Evolutionary conservation across 1,139 yeast genomes (phyloP), one percentile per base, ranked within the genome.

Genomic region (Protomyces inundatus): DNA sequence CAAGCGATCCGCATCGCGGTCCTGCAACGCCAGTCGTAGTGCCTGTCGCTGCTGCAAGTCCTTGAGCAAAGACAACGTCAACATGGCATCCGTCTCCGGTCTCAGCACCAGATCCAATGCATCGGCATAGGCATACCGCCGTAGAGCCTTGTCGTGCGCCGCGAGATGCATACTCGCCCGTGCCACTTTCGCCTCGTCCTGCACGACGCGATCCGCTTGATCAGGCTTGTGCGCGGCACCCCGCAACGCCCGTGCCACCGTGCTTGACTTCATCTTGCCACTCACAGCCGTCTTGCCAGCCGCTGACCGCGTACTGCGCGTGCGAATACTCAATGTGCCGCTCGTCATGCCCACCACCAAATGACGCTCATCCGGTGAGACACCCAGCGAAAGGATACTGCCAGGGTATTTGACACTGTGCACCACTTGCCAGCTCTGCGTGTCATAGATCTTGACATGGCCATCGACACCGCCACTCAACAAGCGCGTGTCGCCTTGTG

Each of bases 401-500:
- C 54, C 65, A 5, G 67, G 57, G 53, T 65, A 66, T 54, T 66
- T 66, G 33, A 66, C 61, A 53, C 98, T 98, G 74, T 90, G 93
- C 73, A 87, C 88, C 68, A 91, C 97, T 67, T 87, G 88, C 91
- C 95, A 93, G 67, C 82, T 64, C 79, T 84, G 77, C 42, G 89
- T 84, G 75, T 91, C 98, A 74, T 93, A 89, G 55, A 91, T 90
- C 76, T 93, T 93, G 66, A 93, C 97, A 75, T 93, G 98, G 16
- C 98, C 98, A 75, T 93, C 98, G 66, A 93, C 80, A 0, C 97
- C 91, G 32, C 98, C 97, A 6, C 96, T 97, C 59, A 93, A 76
- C 61, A 93, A 79, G 9, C 96, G 95, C 59, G 85, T 80, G 68
- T 85, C 81, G 33, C 82, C 81, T 9, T 84, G 79, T 70, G 86